Base-by-base conservation (phyloP, 2,329 filamentous ascomycete species). In the Phaeophleospora eucalypticola region DNA sequence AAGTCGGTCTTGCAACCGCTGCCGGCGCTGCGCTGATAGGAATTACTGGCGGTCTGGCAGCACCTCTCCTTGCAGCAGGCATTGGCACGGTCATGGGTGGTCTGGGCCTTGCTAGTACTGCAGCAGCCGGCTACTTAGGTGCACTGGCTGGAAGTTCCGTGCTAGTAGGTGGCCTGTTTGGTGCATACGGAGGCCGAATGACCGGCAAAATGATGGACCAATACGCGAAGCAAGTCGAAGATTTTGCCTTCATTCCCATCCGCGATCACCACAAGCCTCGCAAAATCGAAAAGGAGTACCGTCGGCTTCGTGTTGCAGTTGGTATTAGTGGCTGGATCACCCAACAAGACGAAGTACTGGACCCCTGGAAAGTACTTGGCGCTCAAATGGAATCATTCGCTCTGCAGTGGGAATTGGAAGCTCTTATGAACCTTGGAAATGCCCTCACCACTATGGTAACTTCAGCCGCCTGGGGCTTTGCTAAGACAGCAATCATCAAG, bases 1-100 rank as follows among this genome's bases (percentile, higher is more conserved):
- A 89, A 64, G 89, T 96, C 16, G 89, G 90, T 0, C 74, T 96
- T 19, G 91, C 90, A 0, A 87, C 86, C 7, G 88, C 94, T 0
- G 89, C 88, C 0, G 91, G 91, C 9, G 91, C 91, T 1, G 87
- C 87, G 0, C 73, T 95, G 1, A 90, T 96, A n/a, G 83, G 83
- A 8, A 80, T 87, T 3, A 95, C 89, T 0, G 85, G 85, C 20
- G 86, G 85, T 24, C 78, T 96, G 8, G 86, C 88, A 7, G 82
- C 86, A 1, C 84, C 89, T 0, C 73, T 97, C 2, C 79, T 87
- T 12, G 83, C 82, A 16, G 88, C 86, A 8, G 87, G 88, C 1
- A 77, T 97, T 34, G 90, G 90, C 18, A 83, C 81, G 1, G 76
- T 91, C n/a, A 85, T 90, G 71, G 83, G 85, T 18, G 88, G 88